Base-by-base conservation (phyloP, 2,329 filamentous ascomycete genomes). In the Aspergillus intermedius region DNA sequence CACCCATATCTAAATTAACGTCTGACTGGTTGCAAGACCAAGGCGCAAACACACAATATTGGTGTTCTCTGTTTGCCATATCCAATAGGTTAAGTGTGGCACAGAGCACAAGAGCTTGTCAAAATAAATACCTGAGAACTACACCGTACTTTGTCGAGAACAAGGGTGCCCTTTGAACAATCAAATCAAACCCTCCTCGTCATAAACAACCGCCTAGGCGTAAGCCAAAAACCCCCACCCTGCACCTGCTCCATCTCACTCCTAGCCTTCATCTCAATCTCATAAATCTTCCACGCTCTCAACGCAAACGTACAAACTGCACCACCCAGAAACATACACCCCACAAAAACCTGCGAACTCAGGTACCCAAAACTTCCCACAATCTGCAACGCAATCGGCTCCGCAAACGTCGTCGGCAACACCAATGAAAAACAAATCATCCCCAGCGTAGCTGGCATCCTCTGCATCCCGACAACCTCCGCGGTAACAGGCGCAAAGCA, bases 371-470 rank as follows among this genome's bases (percentile, higher is more conserved):
- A 60, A 1, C 58, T 55, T 15, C 75, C 74, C 49, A 75, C 72
- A 25, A 86, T 75, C 46, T 78, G 71, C 37, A 87, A 65, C 2
- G 77, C 83, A 54, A 86, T 86, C 2, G 80, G 78, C 44, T 74
- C 70, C 1, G 70, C 65, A 30, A 71, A 66, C 0, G 71, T 74
- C 4, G 71, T 73, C 5, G 75, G 74, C 2, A 82, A 62, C 5
- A 79, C 78, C 47, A 85, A 69, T 2, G 76, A 67, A 40, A 85
- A 60, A 78, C 81, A 84, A 6, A 77, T 78, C 37, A 83, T 74
- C 49, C 74, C 78, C 49, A 86, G 66, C 1, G 76, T 79, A 41
- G 75, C 74, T 2, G 80, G 78, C 0, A 84, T 65, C 49, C 81
- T 74, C 49, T 69, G 71, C 12, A 86, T 60, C 0, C 82, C 82